Percentiles rank a stretch among this genome's conserved stretches.
phyloP scores from a whole-genome alignment of 768 basidiomycete species.

The Suillus brevipes region DNA sequence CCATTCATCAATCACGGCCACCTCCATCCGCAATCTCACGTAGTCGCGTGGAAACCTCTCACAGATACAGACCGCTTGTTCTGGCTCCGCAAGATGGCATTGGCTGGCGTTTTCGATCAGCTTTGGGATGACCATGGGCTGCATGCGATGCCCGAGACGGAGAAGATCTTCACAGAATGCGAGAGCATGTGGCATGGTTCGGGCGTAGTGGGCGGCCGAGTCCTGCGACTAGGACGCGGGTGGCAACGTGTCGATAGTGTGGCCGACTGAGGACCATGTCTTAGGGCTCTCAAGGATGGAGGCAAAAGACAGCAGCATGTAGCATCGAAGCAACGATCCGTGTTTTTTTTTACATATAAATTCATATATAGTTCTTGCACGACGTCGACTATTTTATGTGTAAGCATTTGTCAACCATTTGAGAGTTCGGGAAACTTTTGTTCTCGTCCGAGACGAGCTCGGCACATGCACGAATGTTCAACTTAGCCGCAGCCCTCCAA shows the following conservation, averaged over 20 bases:
- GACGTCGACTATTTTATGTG: too few species aligned
- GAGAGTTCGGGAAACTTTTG: too few species aligned
- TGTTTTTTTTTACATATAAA: neutral
- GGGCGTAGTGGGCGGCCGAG: conserved; percentile 14
- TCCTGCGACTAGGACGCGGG: conserved; percentile 53
- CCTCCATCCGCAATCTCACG: conserved; percentile 77
- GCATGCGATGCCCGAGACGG: conserved; percentile 16
- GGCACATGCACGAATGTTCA: too few species aligned
- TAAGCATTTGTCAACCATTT: too few species aligned
- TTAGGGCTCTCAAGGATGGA: conserved; percentile 1
- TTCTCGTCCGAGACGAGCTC: too few species aligned
- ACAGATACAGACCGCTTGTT: conserved; percentile 82
- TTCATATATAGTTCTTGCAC: too few species aligned
- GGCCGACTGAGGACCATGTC: conserved; percentile 56
- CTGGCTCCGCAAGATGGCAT: conserved; percentile 76
- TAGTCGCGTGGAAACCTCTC: conserved; percentile 72
- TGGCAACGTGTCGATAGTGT: conserved; percentile 56
- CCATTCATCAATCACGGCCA: conserved; percentile 91
- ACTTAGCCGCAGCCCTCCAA: too few species aligned
- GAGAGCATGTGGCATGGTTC: neutral
- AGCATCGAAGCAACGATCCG: neutral
- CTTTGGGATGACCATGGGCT: conserved; percentile 24
- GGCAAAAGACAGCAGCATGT: neutral
- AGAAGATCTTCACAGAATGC: conserved; percentile 6
- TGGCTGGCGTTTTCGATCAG: conserved; percentile 22